phyloP scores from a whole-genome alignment of 257 asterid genomes.

The Solanum sparsipilum region DNA sequence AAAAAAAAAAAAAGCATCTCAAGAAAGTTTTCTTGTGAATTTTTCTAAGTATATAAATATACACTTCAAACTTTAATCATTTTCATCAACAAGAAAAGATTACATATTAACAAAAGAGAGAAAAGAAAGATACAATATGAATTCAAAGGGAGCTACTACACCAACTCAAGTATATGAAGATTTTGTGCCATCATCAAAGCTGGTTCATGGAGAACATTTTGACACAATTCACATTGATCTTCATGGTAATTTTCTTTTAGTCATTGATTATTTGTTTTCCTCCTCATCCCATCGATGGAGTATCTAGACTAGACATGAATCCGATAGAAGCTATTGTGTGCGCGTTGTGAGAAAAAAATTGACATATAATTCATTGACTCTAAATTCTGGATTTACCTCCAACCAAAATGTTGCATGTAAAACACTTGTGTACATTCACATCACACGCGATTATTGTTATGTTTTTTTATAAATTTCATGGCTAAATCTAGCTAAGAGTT shows the following conservation, averaged over 20 bases:
- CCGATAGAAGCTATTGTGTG: not conserved
- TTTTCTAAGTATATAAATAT: not conserved
- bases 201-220: constrained; percentile 38
- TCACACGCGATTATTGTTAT: not conserved
- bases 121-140: constrained; percentile 11
- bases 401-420: not conserved
- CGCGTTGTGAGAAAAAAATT: not conserved
- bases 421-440: not conserved
- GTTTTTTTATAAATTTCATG: no score
- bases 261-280: not conserved
- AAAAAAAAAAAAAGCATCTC: not conserved
- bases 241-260: constrained; percentile 25
- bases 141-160: constrained; percentile 9
- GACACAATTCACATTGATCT: constrained; percentile 45
- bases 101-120: not conserved
- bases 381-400: not conserved
- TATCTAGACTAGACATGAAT: not conserved
- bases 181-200: constrained; percentile 42
- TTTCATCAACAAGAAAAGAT: not conserved
- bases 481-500: not conserved
- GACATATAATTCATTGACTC: not conserved
- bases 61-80: not conserved
- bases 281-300: not conserved
- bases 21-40: not conserved
- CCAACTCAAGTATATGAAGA: constrained; percentile 12